Conservation (phyloP, 306 rosid genomes). For the Quercus cerris region DNA sequence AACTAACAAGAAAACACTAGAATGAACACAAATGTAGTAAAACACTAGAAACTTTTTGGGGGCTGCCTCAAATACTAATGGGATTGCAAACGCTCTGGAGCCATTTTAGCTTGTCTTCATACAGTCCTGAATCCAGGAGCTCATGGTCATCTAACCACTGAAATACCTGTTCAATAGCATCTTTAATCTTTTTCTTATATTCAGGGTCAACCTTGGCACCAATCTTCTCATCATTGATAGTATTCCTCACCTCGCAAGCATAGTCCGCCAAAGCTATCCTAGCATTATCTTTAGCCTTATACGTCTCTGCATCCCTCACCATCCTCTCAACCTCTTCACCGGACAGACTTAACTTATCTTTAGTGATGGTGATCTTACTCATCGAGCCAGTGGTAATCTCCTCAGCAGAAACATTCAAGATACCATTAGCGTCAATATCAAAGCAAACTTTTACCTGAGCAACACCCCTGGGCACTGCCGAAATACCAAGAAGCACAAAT, state of each 20-base stretch:
- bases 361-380: slow-evolving; percentile 16
- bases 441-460: no score
- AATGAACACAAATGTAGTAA: background rate
- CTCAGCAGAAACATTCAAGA: background rate
- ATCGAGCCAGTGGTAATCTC: slow-evolving; percentile 10
- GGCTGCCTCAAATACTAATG: background rate
- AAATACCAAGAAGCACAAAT: no score
- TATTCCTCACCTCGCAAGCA: no score
- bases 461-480: no score
- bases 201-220: no score
- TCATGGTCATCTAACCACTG: slow-evolving; percentile 9
- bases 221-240: no score
- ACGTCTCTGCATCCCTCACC: slow-evolving; percentile 9
- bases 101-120: background rate
- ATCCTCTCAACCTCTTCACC: slow-evolving; percentile 16
- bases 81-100: slow-evolving; percentile 20
- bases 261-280: no score
- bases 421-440: no score
- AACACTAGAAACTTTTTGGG: background rate
- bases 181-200: background rate
- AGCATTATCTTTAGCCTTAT: slow-evolving; percentile 13
- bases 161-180: slow-evolving; percentile 2
- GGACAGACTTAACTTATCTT: slow-evolving; percentile 11
- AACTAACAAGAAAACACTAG: no score
- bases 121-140: background rate